These are phyloP conservation scores for Phytopythium chamaehyphon DNA, from an alignment of 352 stramenopile species.

Conservation along the genomic window DNA sequence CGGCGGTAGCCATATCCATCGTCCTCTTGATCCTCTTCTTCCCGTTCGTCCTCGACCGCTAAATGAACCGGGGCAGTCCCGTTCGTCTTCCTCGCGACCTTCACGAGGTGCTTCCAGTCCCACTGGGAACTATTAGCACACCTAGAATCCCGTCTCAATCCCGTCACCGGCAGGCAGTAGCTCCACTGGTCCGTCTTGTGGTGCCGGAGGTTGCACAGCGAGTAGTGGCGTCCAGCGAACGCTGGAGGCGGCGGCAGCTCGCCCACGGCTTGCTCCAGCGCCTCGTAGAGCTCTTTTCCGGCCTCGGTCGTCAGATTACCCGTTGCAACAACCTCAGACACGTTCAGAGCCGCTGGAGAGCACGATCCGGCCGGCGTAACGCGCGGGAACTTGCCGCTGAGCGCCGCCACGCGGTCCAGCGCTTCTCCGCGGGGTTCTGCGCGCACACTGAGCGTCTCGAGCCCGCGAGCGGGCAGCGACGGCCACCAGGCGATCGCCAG, in stretches of 20 bases:
- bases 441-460: slow-evolving; percentile 1
- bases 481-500: background rate
- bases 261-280: background rate
- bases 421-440: background rate
- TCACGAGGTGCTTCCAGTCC: slow-evolving; percentile 1
- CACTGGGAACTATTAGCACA: slow-evolving; percentile 1
- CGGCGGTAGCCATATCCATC: background rate
- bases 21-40: background rate
- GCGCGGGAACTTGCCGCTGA: background rate
- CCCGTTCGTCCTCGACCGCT: no score
- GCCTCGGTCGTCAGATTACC: background rate
- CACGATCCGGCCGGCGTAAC: background rate
- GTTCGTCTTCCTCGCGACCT: background rate
- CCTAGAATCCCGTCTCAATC: background rate
- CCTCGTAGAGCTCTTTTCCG: background rate
- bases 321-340: background rate
- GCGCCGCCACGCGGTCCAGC: background rate
- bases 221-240: background rate
- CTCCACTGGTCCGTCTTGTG: background rate
- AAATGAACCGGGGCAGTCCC: background rate
- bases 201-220: slow-evolving; percentile 1
- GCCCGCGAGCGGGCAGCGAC: background rate
- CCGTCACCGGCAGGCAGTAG: slow-evolving; percentile 3
- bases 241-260: background rate
- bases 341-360: background rate